Evolutionary conservation across 2,329 filamentous ascomycete species (phyloP).

Genomic region (Colletotrichum trifolii): DNA sequence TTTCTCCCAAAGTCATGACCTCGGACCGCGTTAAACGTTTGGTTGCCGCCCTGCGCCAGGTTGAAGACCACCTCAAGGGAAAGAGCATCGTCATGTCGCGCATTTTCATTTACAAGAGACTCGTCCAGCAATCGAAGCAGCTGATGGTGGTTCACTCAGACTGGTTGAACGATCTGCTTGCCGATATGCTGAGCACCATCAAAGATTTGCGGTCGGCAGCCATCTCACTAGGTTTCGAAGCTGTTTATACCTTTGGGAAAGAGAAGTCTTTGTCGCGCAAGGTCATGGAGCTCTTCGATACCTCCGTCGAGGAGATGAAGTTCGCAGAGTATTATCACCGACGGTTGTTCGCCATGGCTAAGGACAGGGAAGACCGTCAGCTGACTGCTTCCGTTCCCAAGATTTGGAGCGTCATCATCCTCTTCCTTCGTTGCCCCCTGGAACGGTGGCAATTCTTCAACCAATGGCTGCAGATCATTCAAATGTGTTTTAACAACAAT

Average conservation of each 20-base stretch:
- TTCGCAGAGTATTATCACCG: slow-evolving; percentile 78
- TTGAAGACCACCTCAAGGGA: slow-evolving; percentile 79
- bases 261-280: slow-evolving; percentile 75
- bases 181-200: slow-evolving; percentile 81
- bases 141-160: slow-evolving; percentile 78
- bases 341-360: slow-evolving; percentile 75
- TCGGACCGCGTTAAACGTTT: slow-evolving; percentile 76
- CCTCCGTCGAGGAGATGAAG: slow-evolving; percentile 67
- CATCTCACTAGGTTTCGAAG: slow-evolving; percentile 78
- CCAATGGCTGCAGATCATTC: slow-evolving; percentile 81
- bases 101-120: slow-evolving; percentile 80
- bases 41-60: slow-evolving; percentile 75
- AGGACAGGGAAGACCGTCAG: slow-evolving; percentile 68
- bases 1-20: slow-evolving; percentile 79
- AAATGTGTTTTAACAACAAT: slow-evolving; percentile 84
- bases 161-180: slow-evolving; percentile 87
- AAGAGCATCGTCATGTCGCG: slow-evolving; percentile 85
- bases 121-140: slow-evolving; percentile 76
- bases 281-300: slow-evolving; percentile 72
- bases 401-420: slow-evolving; percentile 86
- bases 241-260: slow-evolving; percentile 75
- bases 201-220: slow-evolving; percentile 82
- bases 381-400: slow-evolving; percentile 74
- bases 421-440: slow-evolving; percentile 76
- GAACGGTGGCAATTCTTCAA: slow-evolving; percentile 79